Base-by-base conservation (phyloP, 2,329 filamentous ascomycete genomes). In the Endothia cerciana region DNA sequence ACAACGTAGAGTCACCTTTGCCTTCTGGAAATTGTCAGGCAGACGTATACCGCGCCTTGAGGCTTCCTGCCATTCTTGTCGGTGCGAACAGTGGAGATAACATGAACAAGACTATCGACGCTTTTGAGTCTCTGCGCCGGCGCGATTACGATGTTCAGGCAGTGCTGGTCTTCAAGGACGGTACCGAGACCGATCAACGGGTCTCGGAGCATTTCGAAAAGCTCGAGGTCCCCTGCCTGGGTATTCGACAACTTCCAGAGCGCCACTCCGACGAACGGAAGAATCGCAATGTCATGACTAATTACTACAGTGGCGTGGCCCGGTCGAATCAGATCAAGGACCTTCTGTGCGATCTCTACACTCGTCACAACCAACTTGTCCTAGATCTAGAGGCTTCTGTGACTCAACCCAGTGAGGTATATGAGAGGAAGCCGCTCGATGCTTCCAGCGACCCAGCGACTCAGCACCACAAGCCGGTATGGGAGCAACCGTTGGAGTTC, bases 71-170 rank as follows among this genome's bases (percentile, higher is more conserved):
- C 1, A 77, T 95, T 17, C 84, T 96, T 0, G 83, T 96, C 0
- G 92, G 90, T 7, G 92, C 96, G 74, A 83, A 88, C 36, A 86
- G 87, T 28, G 83, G 95, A 0, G 93, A 92, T 0, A 93, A 93
- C 0, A 95, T 96, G 64, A 91, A 90, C 0, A 85, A 90, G 6
- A 92, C 92, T 0, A 91, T 96, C 53, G 89, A 91, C 0, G 91
- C 93, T 0, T 94, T 88, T 70, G 92, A 96, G 76, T 93, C 91
- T 1, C 81, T 96, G 1, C 82, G 85, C 58, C 78, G 94, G n/a
- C 85, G 93, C 22, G 92, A 92, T 1, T 94, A 94, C 71, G 90
- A 94, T 69, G 81, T 96, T 10, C 86, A 89, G 66, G 83, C 85
- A 0, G 83, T 95, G 0, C 74, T 93, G 0, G 76, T 94, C 13